Evolutionary conservation across 306 rosid species (phyloP).

Genomic region (Quercus berberidifolia): DNA sequence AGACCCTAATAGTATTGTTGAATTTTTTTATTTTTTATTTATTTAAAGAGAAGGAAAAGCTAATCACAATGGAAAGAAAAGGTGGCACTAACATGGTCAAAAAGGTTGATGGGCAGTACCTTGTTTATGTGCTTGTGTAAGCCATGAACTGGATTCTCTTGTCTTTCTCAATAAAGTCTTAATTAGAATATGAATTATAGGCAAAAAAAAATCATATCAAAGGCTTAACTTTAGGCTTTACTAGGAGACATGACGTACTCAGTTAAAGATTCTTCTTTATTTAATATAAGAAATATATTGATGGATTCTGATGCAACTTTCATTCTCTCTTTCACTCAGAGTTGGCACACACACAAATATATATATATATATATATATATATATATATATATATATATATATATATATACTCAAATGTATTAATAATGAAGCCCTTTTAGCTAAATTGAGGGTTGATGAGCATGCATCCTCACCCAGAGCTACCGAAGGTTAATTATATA

Average conservation of each 20-base stretch:
- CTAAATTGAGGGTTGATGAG: neutral
- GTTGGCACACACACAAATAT: neutral
- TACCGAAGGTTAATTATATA: conserved; percentile 17
- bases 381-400: neutral
- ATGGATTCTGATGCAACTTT: conserved; percentile 63
- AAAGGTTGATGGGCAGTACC: conserved; percentile 30
- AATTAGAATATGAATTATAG: neutral
- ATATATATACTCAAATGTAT: neutral
- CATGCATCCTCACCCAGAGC: conserved; percentile 9
- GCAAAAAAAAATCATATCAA: conserved; percentile 26
- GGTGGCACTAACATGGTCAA: conserved; percentile 63
- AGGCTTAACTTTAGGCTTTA: conserved; percentile 48
- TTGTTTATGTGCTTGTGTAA: conserved; percentile 35
- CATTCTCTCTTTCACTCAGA: conserved; percentile 5
- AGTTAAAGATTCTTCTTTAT: conserved; percentile 54
- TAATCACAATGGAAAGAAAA: conserved; percentile 12
- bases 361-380: neutral
- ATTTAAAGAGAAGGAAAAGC: conserved; percentile 4
- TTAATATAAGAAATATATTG: conserved; percentile 12
- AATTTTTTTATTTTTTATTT: neutral
- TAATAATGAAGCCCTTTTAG: conserved; percentile 7
- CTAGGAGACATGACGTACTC: conserved; percentile 41
- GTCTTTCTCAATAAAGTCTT: conserved; percentile 46
- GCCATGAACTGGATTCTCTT: conserved; percentile 64
- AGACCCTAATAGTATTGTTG: too few relatives aligned